Evolutionary conservation across 2,329 filamentous ascomycete species (phyloP), one percentile per base, ranked within the genome.

Genomic region (Venturia pyrina): DNA sequence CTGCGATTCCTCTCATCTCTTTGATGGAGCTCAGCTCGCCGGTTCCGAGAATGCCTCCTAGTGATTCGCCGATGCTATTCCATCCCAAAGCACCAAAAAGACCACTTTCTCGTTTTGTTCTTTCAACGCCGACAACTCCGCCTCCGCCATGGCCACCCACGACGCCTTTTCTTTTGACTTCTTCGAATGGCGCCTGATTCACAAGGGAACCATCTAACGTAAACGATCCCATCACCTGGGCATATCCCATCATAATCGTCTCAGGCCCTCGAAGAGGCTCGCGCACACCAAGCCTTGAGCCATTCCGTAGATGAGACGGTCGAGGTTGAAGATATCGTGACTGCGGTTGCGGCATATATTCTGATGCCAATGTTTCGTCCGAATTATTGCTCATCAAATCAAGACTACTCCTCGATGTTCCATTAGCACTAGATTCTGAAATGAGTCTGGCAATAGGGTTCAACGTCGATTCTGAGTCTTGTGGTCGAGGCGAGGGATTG

Each of bases 321-420:
- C 65, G 61, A n/a, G 53, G 65, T 1, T 60, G 44, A 5, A 61
- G 67, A 28, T 37, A 59, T 59, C 37, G 83, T 81, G 67, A 80
- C 71, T 73, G 78, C 21, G 79, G 74, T 61, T 80, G 78, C 7
- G 77, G 78, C 28, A 82, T 84, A 73, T 96, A 96, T 76, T 98
- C 95, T 0, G 95, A 99, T 13, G 89, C 89, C 61, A 98, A 75
- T 3, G 95, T 99, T 75, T 99, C 95, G 19, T 89, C 91, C 7
- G 95, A 98, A 73, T 96, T 89, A 74, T 98, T 97, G 79, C 93
- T 97, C 74, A 93, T 79, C 72, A 98, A 96, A 72, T 99, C 95
- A 65, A 89, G 90, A 74, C 95, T 99, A 69, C 91, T 96, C 71
- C 95, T 83, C 32, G 91, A 92, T 37, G 93, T 98, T 5, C 88